These are phyloP conservation scores for Oenanthe javanica DNA, from an alignment of 140 eudicot genomes.

Conservation along the genomic window DNA sequence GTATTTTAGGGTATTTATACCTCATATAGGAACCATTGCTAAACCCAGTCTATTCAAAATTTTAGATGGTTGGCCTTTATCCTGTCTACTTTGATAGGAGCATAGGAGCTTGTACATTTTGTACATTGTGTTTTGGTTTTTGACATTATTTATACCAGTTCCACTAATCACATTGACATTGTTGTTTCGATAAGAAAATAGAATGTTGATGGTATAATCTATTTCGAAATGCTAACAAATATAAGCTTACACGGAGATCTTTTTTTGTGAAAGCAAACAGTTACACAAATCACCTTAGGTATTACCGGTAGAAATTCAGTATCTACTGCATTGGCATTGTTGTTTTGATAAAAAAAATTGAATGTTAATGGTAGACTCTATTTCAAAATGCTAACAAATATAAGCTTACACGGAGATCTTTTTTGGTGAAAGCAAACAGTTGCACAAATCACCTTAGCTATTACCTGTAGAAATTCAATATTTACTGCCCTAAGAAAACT, in stretches of 20 bases:
- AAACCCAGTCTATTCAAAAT: not conserved
- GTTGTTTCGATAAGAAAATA: not conserved
- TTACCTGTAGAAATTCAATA: not conserved
- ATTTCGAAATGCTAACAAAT: not conserved
- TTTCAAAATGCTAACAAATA: not conserved
- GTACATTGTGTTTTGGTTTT: not conserved
- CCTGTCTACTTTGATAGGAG: not conserved
- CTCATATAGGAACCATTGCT: not conserved
- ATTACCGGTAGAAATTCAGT: not conserved
- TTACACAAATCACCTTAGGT: not conserved
- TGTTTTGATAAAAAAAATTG: not conserved
- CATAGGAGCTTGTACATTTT: not conserved
- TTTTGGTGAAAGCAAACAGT: not conserved
- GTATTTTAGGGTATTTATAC: not conserved
- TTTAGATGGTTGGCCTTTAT: not conserved
- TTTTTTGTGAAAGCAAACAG: not conserved
- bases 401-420: not conserved
- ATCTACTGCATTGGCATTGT: not conserved
- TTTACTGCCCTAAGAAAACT: not conserved
- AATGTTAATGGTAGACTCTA: not conserved
- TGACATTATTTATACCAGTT: not conserved
- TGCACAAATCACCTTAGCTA: not conserved
- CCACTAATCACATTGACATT: not conserved
- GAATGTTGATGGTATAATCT: not conserved
- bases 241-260: not conserved